Conservation (phyloP, 345 rosid genomes). For the Anastatica hierochuntica region DNA sequence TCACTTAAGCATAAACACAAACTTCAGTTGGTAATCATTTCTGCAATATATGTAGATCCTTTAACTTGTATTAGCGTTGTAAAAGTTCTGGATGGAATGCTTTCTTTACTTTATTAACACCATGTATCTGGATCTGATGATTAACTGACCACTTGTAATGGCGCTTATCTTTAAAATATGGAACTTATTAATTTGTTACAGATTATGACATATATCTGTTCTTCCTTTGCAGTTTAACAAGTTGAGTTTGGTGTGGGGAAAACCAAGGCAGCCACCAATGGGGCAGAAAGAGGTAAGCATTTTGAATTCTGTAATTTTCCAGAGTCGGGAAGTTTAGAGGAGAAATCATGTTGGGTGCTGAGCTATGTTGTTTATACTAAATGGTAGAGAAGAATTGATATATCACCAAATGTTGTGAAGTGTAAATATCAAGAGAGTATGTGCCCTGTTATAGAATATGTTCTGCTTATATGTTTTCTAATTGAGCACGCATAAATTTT, state of each 20-base stretch:
- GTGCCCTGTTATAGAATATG: slow-evolving; percentile 3
- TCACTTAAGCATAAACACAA: not conserved
- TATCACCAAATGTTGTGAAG: not conserved
- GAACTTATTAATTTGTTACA: not conserved
- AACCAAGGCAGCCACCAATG: slow-evolving; percentile 76
- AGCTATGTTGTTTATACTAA: not conserved
- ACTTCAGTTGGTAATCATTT: not conserved
- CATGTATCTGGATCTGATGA: not conserved
- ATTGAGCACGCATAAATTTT: not conserved
- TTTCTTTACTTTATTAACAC: not conserved
- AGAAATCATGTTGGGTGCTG: not conserved
- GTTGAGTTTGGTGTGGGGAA: slow-evolving; percentile 76
- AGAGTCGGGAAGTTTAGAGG: not conserved
- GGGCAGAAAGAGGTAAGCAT: slow-evolving; percentile 56
- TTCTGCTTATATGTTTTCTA: not conserved
- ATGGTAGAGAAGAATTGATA: not conserved
- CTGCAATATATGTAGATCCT: not conserved
- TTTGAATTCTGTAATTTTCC: not conserved
- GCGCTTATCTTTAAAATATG: not conserved
- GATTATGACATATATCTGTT: not conserved
- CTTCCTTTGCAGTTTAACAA: slow-evolving; percentile 63
- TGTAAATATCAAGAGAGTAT: not conserved
- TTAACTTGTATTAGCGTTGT: not conserved
- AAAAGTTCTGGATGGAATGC: not conserved
- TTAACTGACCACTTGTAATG: not conserved